phyloP scores from a whole-genome alignment of 257 asterid genomes.

The Solanum pinnatisectum region DNA sequence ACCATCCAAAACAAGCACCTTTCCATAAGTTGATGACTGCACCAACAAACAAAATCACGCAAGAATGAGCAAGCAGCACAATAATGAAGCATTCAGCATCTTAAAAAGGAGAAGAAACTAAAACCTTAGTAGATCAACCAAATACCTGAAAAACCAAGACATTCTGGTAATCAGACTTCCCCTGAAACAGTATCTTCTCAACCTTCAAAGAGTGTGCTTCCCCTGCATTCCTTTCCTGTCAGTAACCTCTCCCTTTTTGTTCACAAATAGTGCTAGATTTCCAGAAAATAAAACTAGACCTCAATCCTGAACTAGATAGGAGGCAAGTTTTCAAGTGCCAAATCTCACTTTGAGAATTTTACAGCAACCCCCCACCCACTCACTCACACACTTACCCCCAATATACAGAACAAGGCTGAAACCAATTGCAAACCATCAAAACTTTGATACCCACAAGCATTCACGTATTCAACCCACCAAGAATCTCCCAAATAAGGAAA shows the following conservation, averaged over 20 bases:
- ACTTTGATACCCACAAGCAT: neutral
- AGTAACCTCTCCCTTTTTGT: neutral
- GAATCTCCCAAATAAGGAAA: neutral
- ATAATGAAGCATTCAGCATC: neutral
- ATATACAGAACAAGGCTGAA: neutral
- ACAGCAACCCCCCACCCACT: neutral
- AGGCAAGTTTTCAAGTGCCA: neutral
- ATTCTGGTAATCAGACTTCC: conserved; percentile 88
- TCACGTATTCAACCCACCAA: neutral
- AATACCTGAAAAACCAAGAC: conserved; percentile 89
- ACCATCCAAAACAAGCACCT: conserved; percentile 96
- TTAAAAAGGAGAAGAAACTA: neutral
- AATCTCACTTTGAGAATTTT: neutral
- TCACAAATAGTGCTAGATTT: neutral
- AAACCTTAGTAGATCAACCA: neutral
- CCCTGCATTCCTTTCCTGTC: conserved; percentile 42
- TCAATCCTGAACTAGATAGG: neutral
- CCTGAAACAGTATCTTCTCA: conserved; percentile 70
- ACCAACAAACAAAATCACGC: conserved; percentile 14
- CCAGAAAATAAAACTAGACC: neutral
- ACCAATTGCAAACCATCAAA: neutral
- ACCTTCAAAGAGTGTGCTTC: conserved; percentile 98
- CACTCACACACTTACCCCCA: neutral
- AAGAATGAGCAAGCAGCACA: neutral
- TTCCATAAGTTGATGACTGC: conserved; percentile 90